These are phyloP conservation scores for Hypoxylon subgilvum DNA, from an alignment of 495 filamentous ascomycete species.

Conservation along the genomic window DNA sequence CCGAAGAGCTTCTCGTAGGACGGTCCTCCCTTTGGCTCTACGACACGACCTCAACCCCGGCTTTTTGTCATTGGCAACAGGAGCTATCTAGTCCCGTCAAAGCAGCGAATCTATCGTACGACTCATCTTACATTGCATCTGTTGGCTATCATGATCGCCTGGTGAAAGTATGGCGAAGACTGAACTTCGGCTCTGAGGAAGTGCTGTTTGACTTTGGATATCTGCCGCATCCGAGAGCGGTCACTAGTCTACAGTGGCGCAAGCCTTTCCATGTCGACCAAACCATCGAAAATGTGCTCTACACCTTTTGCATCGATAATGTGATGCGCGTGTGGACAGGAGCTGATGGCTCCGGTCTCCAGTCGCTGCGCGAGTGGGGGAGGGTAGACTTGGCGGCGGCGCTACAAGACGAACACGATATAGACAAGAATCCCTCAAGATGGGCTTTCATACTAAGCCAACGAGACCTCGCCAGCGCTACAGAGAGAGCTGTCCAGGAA, in stretches of 20 bases:
- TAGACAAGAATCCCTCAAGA: constrained; percentile 54
- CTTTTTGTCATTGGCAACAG: constrained; percentile 71
- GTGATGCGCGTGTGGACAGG: constrained; percentile 83
- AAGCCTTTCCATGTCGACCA: constrained; percentile 75
- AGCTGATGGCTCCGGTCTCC: constrained; percentile 72
- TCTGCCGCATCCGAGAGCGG: constrained; percentile 77
- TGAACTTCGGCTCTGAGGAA: constrained; percentile 83
- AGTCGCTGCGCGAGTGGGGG: constrained; percentile 79
- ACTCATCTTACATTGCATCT: constrained; percentile 83
- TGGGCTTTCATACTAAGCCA: constrained; percentile 87
- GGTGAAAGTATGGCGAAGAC: constrained; percentile 89
- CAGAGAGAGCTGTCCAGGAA: constrained; percentile 74
- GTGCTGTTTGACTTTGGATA: constrained; percentile 91
- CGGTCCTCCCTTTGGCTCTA: constrained; percentile 74
- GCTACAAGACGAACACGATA: constrained; percentile 61
- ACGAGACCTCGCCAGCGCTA: constrained; percentile 76
- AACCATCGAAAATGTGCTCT: constrained; percentile 86
- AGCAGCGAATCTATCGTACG: constrained; percentile 81
- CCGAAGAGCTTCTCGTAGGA: constrained; percentile 81
- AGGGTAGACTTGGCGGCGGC: constrained; percentile 78
- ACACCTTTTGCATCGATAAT: constrained; percentile 86
- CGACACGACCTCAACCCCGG: constrained; percentile 60
- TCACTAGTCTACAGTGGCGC: constrained; percentile 88
- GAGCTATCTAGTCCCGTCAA: constrained; percentile 73
- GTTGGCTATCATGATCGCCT: constrained; percentile 80